These are phyloP conservation scores for Lentinula lateritia DNA, from an alignment of 768 basidiomycete species.

Conservation along the genomic window DNA sequence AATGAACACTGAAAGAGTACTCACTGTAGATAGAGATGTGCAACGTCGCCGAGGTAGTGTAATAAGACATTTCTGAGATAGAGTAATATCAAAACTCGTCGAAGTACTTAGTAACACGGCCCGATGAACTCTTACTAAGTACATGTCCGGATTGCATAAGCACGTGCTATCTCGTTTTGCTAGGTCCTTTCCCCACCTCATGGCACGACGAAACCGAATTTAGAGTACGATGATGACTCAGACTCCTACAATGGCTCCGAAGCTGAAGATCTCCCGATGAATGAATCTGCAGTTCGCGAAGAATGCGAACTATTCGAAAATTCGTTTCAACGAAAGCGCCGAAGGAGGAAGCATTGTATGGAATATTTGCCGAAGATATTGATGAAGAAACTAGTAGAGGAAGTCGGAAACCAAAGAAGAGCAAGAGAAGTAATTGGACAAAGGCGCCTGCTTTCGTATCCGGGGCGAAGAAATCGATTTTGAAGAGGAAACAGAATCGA, in stretches of 20 bases:
- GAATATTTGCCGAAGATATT: constrained; percentile 68
- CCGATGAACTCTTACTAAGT: too few species aligned
- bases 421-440: constrained; percentile 59
- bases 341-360: constrained; percentile 73
- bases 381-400: constrained; percentile 42
- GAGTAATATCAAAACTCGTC: too few species aligned
- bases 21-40: too few species aligned
- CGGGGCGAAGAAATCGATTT: constrained; percentile 46
- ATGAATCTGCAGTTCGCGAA: constrained; percentile 55
- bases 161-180: neutral
- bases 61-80: too few species aligned
- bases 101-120: too few species aligned
- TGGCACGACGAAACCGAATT: constrained; percentile 75
- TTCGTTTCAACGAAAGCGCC: constrained; percentile 68
- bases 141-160: too few species aligned
- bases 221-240: constrained; percentile 68
- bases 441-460: constrained; percentile 75
- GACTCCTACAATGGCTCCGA: constrained; percentile 58
- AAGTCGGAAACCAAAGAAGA: constrained; percentile 18
- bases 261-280: constrained; percentile 37
- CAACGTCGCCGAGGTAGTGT: too few species aligned
- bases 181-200: constrained; percentile 18
- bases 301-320: constrained; percentile 75
- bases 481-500: constrained; percentile 26
- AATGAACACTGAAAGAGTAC: too few species aligned